Conservation (phyloP, 306 rosid genomes). For the Quercus mongolica region DNA sequence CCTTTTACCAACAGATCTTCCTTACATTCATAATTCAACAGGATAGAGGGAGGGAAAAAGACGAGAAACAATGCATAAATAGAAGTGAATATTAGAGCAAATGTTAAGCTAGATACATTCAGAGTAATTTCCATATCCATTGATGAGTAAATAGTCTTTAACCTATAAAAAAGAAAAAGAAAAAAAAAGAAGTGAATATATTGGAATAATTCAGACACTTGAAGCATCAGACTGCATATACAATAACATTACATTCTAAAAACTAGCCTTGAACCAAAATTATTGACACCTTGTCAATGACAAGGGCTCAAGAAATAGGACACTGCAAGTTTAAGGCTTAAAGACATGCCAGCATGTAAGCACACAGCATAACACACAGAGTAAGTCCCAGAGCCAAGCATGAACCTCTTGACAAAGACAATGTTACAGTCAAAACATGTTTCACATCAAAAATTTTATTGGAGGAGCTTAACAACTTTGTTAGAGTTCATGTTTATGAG, state of each 20-base stretch:
- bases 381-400: no score
- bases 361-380: no score
- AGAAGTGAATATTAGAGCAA: background rate
- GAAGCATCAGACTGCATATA: background rate
- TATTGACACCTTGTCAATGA: background rate
- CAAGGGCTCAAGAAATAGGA: background rate
- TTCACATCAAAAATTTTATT: no score
- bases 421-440: no score
- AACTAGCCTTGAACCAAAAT: background rate
- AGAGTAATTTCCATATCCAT: no score
- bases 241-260: background rate
- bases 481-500: no score
- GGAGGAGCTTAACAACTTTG: no score
- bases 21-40: background rate
- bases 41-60: background rate
- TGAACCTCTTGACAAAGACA: no score
- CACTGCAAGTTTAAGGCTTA: background rate
- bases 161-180: no score
- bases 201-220: background rate
- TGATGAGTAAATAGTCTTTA: no score
- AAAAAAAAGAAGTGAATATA: background rate
- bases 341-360: background rate
- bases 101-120: no score
- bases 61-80: no score
- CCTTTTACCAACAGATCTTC: background rate